Base-by-base conservation (phyloP, 495 filamentous ascomycete genomes). In the Paragyromitra xinjiangensis region DNA sequence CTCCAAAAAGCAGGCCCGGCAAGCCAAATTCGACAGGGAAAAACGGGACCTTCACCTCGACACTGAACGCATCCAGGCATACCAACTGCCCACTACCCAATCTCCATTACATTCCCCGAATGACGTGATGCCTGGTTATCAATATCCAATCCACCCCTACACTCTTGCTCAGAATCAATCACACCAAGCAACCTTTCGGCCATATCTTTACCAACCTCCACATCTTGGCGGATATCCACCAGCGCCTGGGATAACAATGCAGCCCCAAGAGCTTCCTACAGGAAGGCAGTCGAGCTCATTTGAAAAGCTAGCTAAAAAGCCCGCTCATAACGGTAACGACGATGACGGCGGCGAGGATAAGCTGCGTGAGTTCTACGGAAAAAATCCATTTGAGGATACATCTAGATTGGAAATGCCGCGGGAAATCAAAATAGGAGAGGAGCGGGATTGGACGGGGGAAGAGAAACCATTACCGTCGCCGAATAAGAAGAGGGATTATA, bases 131-230 rank as follows among this genome's bases (percentile, higher is more conserved):
- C 79, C 72, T 9, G 79, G 76, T 9, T 64, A 64, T 29, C 76
- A 79, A 48, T 83, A 83, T 67, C 81, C 79, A 62, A 81, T 80
- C 44, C 81, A 82, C 51, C 81, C 81, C 53, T 78, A 82, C 19
- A 2, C 77, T 53, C 73, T 71, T 64, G 22, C 63, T 0, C 42
- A 63, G 65, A 63, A 70, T 11, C 65, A 69, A 63, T 19, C 53
- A 6, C 26, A 51, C 12, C 72, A 75, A 63, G 58, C 65, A 11
- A 24, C 55, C 55, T 71, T 63, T 24, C 72, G 53, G 22, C 39
- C 72, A 5, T 75, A 71, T 42, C 55, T 75, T 8, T 75, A 75
- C 40, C 72, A 75, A 9, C 72, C 72, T 42, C 72, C 65, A 29
- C 14, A 70, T 14, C 53, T 69, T 5, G 11, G 48, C n/a, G 53